Evolutionary conservation across 2,329 filamentous ascomycete species (phyloP).

Genomic region (Aspergillus sclerotialis): DNA sequence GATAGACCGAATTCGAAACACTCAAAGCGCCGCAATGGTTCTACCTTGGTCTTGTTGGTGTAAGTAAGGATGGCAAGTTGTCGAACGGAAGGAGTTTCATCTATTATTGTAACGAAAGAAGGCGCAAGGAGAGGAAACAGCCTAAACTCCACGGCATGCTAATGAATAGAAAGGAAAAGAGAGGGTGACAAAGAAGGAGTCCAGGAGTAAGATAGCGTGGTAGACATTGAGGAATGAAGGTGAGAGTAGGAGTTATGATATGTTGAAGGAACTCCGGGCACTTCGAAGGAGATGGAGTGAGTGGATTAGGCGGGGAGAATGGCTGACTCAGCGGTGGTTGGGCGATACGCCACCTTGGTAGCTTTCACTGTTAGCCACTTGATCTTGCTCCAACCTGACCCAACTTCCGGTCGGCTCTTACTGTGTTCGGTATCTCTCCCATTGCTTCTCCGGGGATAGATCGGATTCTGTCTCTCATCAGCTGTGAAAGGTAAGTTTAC

Average conservation of each 20-base stretch:
- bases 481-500: too few species aligned
- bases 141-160: constrained; percentile 11
- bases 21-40: neutral
- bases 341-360: constrained; percentile 15
- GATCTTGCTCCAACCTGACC: too few species aligned
- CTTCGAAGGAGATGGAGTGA: too few species aligned
- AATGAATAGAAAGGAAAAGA: constrained; percentile 12
- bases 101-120: constrained; percentile 12
- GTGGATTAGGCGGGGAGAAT: constrained; percentile 4
- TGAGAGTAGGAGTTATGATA: too few species aligned
- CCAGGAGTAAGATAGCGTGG: neutral
- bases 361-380: too few species aligned
- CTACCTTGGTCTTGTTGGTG: neutral
- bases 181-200: neutral
- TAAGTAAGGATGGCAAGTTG: constrained; percentile 4
- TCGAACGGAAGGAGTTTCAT: constrained; percentile 7
- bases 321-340: constrained; percentile 4
- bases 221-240: neutral
- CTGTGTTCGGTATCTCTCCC: neutral
- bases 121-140: constrained; percentile 7
- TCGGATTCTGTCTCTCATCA: too few species aligned
- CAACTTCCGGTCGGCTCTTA: neutral
- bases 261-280: too few species aligned
- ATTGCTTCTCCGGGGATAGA: too few species aligned
- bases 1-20: constrained; percentile 1